Base-by-base conservation (phyloP, 2,329 filamentous ascomycete genomes). In the Fusarium sambucinum region DNA sequence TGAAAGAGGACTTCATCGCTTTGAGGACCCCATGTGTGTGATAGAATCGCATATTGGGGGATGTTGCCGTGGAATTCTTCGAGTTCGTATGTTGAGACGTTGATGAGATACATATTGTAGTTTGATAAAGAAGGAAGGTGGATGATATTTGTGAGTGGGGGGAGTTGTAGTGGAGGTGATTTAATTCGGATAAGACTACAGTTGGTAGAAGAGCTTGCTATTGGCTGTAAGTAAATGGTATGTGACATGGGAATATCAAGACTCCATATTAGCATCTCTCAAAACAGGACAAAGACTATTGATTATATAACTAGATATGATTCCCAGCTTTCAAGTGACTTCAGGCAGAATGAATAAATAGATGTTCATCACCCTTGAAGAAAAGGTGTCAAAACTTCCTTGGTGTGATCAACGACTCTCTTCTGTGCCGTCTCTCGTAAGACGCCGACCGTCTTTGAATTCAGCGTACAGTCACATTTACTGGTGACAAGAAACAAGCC, bases 401-500 rank as follows among this genome's bases (percentile, higher is more conserved):
- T 66, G 8, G 78, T 79, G 46, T 80, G 77, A 0, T 74, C 70
- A 76, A 77, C 79, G 32, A 80, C 48, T 58, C 71, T 76, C 9
- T 37, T 62, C 63, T 60, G 61, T 3, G 74, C 74, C 44, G 73
- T 74, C 52, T 77, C 73, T 42, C 78, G 73, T 33, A 80, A 72
- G 12, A 44, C 3, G 29, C 53, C 8, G 41, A 80, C 41, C 3
- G 62, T 68, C 63, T 76, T 77, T 21, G 63, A 67, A 68, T 80
- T 79, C 6, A 70, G 69, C 17, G 72, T 76, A 53, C 69, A 77
- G 35, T 78, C 63, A 41, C 76, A 75, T 65, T 74, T 78, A 32
- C 71, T 74, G 46, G 73, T 75, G 32, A 79, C 75, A 5, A 80
- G 70, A 64, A 78, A 80, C 13, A 80, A 47, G 6, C 78, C 77